Conservation (phyloP, 495 filamentous ascomycete species). For the Barbatosphaeria neglecta region DNA sequence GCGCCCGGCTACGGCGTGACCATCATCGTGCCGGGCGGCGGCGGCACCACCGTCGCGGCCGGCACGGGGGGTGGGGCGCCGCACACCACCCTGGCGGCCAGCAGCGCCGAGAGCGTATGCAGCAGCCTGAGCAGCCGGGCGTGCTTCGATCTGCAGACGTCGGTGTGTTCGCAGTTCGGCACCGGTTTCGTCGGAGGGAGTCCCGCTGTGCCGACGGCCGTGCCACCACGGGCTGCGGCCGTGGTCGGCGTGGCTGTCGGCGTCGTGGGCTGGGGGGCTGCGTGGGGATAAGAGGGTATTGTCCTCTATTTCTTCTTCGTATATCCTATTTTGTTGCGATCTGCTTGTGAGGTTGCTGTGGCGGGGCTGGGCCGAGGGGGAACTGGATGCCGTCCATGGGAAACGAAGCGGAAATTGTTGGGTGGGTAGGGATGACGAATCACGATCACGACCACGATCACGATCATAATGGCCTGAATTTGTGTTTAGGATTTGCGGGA, state of each 20-base stretch:
- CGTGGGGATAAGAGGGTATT: not conserved
- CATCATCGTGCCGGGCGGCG: slow-evolving; percentile 45
- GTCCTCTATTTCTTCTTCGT: too few species aligned
- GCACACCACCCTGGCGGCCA: slow-evolving; percentile 18
- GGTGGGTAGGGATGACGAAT: too few species aligned
- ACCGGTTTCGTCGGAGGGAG: slow-evolving; percentile 19
- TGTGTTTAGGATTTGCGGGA: too few species aligned
- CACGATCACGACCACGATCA: too few species aligned
- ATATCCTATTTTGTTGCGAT: too few species aligned
- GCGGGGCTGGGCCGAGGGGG: too few species aligned
- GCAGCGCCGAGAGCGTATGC: slow-evolving; percentile 52
- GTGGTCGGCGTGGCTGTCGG: slow-evolving; percentile 13
- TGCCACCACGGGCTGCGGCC: slow-evolving; percentile 13
- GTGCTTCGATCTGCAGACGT: slow-evolving; percentile 46
- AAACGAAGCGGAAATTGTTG: too few species aligned
- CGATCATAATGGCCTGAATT: too few species aligned
- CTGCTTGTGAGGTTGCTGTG: too few species aligned
- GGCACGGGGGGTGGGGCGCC: slow-evolving; percentile 1
- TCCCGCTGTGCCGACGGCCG: not conserved
- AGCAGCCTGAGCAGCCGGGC: slow-evolving; percentile 48
- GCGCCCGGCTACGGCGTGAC: slow-evolving; percentile 45
- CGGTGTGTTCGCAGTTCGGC: slow-evolving; percentile 37
- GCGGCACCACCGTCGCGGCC: slow-evolving; percentile 38
- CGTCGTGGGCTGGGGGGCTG: slow-evolving; percentile 8
- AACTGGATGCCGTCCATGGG: too few species aligned